Base-by-base conservation (phyloP, 352 stramenopile species). In the Phytophthora hybrid region DNA sequence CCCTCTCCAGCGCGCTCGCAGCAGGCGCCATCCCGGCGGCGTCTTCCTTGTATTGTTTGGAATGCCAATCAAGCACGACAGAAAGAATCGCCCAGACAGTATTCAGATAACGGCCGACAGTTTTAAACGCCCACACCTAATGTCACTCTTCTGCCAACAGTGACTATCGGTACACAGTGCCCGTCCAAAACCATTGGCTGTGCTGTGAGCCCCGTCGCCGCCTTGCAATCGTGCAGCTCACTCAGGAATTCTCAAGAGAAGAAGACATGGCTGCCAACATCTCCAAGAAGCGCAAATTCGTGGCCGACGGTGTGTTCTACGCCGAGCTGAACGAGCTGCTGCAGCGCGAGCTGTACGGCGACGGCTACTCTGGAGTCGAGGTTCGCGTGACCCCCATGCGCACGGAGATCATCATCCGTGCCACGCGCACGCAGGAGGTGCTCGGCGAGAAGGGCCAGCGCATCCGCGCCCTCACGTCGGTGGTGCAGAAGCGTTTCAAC, bases 291-390 rank as follows among this genome's bases (percentile, higher is more conserved):
- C 94, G 97, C 79, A 99, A 99, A 92, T 99, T 99, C 88, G 93
- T 99, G 66, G 97, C 98, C 55, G 98, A 99, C 84, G 98, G 98
- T 91, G 97, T 99, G 55, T 99, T 99, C 94, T 99, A 99, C 90
- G 97, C 98, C 78, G 98, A 99, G 85, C 89, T 99, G 23, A 99
- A 99, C 89, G 98, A 99, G 88, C 90, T 99, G 61, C 90, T 99
- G 64, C 98, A 97, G 78, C 88, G 97, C 39, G 98, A 99, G 85
- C 92, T 99, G 54, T 98, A 97, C 70, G 97, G 98, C 82, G 97
- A 99, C 71, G 98, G 98, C 71, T 99, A 99, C 90, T 95, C 97
- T 58, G 98, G 98, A 71, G 97, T 99, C 16, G 98, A 99, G 81
- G 97, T 99, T 62, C 97, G 98, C 66, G 97, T 99, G 69, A 99